Base-by-base conservation (phyloP, 352 stramenopile species). In the Phytophthora pseudosyringae region DNA sequence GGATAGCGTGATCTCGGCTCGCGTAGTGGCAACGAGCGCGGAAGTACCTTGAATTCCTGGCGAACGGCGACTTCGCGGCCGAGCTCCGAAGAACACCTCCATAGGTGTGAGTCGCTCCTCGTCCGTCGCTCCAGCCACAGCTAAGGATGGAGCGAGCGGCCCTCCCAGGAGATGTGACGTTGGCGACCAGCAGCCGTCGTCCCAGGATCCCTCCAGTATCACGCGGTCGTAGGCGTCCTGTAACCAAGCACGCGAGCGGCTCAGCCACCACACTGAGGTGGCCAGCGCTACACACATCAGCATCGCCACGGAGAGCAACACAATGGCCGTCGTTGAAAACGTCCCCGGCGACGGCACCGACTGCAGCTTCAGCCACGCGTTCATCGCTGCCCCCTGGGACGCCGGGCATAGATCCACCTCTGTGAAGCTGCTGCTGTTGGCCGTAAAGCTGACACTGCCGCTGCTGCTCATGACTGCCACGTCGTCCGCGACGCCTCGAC, bases 321-420 rank as follows among this genome's bases (percentile, higher is more conserved):
- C 78, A 48, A 84, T 78, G 0, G 83, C 76, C 21, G 67, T 74
- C 6, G 77, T 83, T 25, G 83, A 89, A 40, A 92, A 89, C 9
- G 75, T 76, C 35, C 59, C 73, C 0, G 69, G 54, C 3, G 62
- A 67, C 0, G 79, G 77, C 25, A 69, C 48, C 1, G 80, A 69
- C 26, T 68, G n/a, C 32, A 81, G 58, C 29, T 70, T 64, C 15
- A 90, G 80, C 83, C 83, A 92, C 31, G 78, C 81, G 51, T 89
- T 78, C 51, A 90, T 81, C 0, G 76, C 67, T 29, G 73, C 39
- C 25, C 81, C 74, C 4, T 59, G 25, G 9, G 64, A 51, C 1
- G 73, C 64, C 5, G 54, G 47, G 41, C 83, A 92, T 18, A 89
- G 38, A 43, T 84, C 70, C 12, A 75, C 70, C 53, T 92, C 81